Evolutionary conservation across 176 grass and related monocot genomes (phyloP), one percentile per base, ranked within the genome.

Genomic region (Panicum miliaceum): DNA sequence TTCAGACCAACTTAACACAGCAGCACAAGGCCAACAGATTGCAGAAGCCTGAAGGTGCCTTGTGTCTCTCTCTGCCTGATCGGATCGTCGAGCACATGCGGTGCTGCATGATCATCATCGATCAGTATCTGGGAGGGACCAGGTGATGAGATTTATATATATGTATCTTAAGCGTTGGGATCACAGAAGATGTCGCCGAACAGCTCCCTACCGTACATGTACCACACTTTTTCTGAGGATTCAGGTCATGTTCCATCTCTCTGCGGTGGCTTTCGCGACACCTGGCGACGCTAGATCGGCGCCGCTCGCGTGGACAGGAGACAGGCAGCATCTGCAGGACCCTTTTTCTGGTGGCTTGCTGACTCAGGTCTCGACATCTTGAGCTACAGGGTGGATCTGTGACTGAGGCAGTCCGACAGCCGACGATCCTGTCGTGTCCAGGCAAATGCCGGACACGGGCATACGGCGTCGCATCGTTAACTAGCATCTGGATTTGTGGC

Each of bases 211-310:
- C n/a, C 8, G 23, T 25, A 51, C 59, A n/a, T n/a, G n/a, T n/a
- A 65, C 63, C 12, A 18, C 19, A 84, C 43, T 64, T 64, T 84
- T 59, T 59, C 43, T 6, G 57, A 18, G 12, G 54, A 8, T 40
- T 68, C 63, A 81, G 36, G 23, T 81, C 20, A 26, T 59, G 79
- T 43, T 70, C 25, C 50, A 81, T 57, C 50, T 57, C 50, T 40
- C 56, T 3, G n/a, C 34, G 8, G n/a, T 11, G 6, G 36, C 20
- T 0, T 8, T 29, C 6, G 70, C 13, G 45, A 46, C 75, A 77
- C 36, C 54, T 43, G 54, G 53, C 12, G 12, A 5, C 0, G 11
- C 12, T 8, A 58, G 36, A 59, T 40, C 37, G 35, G 52, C 52
- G 36, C 34, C 35, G 22, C 7, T 6, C 50, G n/a, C 71, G 46